These are phyloP conservation scores for Metrosideros polymorpha DNA, from an alignment of 441 rosid species.

Conservation along the genomic window DNA sequence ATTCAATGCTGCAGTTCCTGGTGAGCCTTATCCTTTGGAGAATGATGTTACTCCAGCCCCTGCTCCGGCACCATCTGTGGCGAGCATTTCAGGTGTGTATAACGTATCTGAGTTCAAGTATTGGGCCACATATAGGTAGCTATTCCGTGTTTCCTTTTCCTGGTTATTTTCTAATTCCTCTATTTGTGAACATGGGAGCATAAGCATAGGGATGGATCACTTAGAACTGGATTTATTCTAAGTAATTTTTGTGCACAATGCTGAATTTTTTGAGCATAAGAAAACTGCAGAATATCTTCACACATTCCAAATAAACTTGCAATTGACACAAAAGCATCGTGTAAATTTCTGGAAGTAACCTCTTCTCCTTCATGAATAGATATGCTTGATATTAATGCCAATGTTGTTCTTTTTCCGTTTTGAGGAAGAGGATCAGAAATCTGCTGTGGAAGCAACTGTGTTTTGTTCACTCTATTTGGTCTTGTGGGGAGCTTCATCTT, in stretches of 20 bases:
- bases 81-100: slow-evolving; percentile 42
- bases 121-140: background rate
- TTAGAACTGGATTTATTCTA: background rate
- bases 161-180: background rate
- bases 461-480: background rate
- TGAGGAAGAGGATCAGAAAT: background rate
- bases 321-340: background rate
- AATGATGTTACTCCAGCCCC: slow-evolving; percentile 31
- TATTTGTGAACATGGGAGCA: background rate
- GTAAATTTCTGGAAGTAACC: background rate
- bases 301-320: background rate
- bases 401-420: background rate
- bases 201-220: background rate
- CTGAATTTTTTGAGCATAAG: background rate
- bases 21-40: slow-evolving; percentile 59
- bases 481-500: background rate
- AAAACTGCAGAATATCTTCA: background rate
- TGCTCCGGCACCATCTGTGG: slow-evolving; percentile 41
- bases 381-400: background rate
- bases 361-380: background rate
- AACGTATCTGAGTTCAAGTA: background rate
- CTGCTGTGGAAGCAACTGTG: background rate
- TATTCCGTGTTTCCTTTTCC: background rate
- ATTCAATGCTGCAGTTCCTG: slow-evolving; percentile 54
- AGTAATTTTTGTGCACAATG: background rate